Conservation (phyloP, 192 early-diverging fungal genomes). For the Allomyces macrogynus region DNA sequence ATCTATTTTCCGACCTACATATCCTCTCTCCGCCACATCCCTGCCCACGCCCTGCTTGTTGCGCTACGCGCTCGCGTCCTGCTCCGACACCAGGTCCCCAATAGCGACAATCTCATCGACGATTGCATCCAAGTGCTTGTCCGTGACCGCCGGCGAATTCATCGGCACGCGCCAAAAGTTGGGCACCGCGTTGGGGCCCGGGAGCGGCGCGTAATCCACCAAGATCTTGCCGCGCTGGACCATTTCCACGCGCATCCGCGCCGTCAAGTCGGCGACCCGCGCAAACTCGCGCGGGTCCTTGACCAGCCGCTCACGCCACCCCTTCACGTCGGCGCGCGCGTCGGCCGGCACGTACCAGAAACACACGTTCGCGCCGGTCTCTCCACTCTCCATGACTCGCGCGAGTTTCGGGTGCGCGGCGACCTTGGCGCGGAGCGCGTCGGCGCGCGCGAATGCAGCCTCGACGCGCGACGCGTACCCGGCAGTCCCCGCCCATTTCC, state of each 20-base stretch:
- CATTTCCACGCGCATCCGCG: constrained; percentile 21
- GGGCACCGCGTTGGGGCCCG: constrained; percentile 12
- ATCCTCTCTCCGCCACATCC: too few relatives aligned
- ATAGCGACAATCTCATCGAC: constrained; percentile 25
- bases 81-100: too few relatives aligned
- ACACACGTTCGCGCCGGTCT: constrained; percentile 27
- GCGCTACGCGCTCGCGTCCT: too few relatives aligned
- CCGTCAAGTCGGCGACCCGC: constrained; percentile 18
- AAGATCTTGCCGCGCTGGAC: constrained; percentile 28
- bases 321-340: constrained; percentile 4
- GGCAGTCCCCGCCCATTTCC: constrained; percentile 48
- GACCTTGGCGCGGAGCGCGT: constrained; percentile 17
- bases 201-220: constrained; percentile 47
- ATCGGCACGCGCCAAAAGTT: constrained; percentile 52
- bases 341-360: constrained; percentile 49
- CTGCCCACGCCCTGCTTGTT: too few relatives aligned
- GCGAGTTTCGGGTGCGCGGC: constrained; percentile 15
- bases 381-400: constrained; percentile 16
- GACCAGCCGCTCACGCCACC: constrained; percentile 8
- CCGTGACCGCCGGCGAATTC: constrained; percentile 39
- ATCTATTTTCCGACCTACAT: too few relatives aligned
- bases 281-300: constrained; percentile 11
- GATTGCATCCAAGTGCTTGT: constrained; percentile 23
- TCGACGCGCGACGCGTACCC: constrained; percentile 36
- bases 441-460: constrained; percentile 30